Evolutionary conservation across 208 protist species (phyloP), one percentile per base, ranked within the genome.

Genomic region (Trypanosoma rangeli): DNA sequence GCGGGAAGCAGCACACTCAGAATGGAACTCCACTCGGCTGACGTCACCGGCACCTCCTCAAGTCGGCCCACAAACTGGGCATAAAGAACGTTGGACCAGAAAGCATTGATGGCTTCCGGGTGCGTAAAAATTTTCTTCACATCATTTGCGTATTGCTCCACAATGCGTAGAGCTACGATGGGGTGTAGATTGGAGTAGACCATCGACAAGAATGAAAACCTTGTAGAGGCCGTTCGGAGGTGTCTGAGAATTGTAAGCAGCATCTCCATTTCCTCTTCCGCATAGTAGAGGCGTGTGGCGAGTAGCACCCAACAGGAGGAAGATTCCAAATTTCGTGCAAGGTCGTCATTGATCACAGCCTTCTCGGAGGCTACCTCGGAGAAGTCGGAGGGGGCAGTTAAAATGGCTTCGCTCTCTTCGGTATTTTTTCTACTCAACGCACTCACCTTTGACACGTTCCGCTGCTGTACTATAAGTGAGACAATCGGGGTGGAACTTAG

Each of bases 111-210:
- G 65, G 77, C 82, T 35, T 87, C 82, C 0, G 80, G 39, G 10
- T 64, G 74, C 49, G 59, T 68, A 10, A 94, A 61, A 49, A 94
- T 84, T 42, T 68, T 64, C 1, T 68, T 72, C 10, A 79, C 85
- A 46, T 77, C 70, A 20, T 49, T 75, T 44, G 85, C 73, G 74
- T 89, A 82, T 56, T 85, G 67, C 42, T 76, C 84, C 9, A 84
- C 78, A 29, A 94, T 52, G 58, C 81, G 80, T 48, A 94, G 75
- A n/a, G 80, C 85, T 15, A 86, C 72, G 44, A 92, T 64, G 0
- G 89, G 89, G 62, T 94, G 85, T 28, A 94, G 49, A 77, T 94
- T 94, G 13, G 85, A 78, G 69, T 87, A 92, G 16, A 86, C 89
- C 56, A 76, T 67, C 15, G 68, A 66, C 16, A 94, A 50, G 52